A percentile compares a stretch with the other conserved stretches of the same genome.
Conservation (phyloP, 176 grass and related monocot genomes). For the Triticum turgidum region DNA sequence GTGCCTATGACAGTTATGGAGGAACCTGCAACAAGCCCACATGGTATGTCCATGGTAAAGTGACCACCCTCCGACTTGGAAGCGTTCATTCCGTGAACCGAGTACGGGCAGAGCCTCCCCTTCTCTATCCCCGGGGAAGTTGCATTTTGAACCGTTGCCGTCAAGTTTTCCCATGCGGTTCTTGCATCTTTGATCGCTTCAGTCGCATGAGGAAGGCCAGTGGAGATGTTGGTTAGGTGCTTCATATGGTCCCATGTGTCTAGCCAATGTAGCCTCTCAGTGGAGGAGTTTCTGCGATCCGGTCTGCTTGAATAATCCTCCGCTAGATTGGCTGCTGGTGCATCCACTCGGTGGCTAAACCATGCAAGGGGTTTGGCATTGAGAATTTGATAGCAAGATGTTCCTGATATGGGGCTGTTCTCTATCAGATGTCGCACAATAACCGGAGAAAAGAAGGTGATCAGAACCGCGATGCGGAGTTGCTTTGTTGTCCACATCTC, state of each 20-base stretch:
- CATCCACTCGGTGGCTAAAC: conserved; percentile 22
- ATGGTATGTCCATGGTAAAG: conserved; percentile 64
- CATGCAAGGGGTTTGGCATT: conserved; percentile 42
- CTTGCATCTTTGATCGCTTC: conserved; percentile 66
- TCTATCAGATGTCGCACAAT: conserved; percentile 56
- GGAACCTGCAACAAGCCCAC: conserved; percentile 75
- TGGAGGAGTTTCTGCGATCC: conserved; percentile 27
- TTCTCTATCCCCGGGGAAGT: conserved; percentile 22
- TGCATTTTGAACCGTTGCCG: conserved; percentile 36
- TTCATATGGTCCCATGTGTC: conserved; percentile 72
- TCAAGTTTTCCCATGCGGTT: conserved; percentile 71
- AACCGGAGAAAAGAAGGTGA: conserved; percentile 58
- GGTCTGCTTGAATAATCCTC: conserved; percentile 27
- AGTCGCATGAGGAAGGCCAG: conserved; percentile 64
- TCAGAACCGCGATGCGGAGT: conserved; percentile 26
- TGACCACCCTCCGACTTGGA: conserved; percentile 31
- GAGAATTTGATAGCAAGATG: conserved; percentile 36
- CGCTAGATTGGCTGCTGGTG: conserved; percentile 29
- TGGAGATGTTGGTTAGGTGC: conserved; percentile 39
- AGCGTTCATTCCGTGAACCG: conserved; percentile 58
- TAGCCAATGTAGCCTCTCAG: conserved; percentile 42
- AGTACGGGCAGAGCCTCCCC: conserved; percentile 66
- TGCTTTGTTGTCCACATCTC: conserved; percentile 59
- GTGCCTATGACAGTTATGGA: conserved; percentile 84
- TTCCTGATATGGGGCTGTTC: conserved; percentile 33